A percentile compares a stretch with the other conserved stretches of the same genome.
These are phyloP conservation scores for Pseudognaphalium luteoalbum DNA, from an alignment of 129 eudicot species.

Conservation along the genomic window DNA sequence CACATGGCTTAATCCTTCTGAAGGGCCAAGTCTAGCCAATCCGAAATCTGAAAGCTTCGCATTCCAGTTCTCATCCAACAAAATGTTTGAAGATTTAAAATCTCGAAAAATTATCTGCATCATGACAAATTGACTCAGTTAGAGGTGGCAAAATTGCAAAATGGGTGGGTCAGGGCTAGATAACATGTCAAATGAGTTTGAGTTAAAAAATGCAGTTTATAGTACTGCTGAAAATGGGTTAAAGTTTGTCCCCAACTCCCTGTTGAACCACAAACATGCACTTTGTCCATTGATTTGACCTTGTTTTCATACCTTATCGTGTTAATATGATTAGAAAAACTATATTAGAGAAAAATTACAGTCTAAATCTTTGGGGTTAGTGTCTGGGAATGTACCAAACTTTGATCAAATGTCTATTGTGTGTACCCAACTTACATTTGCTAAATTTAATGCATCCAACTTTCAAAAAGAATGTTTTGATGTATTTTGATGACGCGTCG, in stretches of 20 bases:
- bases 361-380: background rate
- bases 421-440: too few relatives aligned
- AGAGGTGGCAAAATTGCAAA: background rate
- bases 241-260: too few relatives aligned
- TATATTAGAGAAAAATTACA: background rate
- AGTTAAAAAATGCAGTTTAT: background rate
- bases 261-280: background rate
- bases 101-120: constrained; percentile 77
- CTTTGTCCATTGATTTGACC: background rate
- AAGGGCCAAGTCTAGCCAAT: constrained; percentile 75
- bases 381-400: too few relatives aligned
- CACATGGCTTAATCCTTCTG: constrained; percentile 76
- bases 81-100: constrained; percentile 80
- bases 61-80: constrained; percentile 72
- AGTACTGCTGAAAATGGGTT: background rate
- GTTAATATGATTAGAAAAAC: background rate
- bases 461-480: too few relatives aligned
- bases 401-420: too few relatives aligned
- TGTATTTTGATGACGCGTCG: too few relatives aligned
- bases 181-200: background rate
- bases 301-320: background rate
- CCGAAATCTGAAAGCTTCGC: constrained; percentile 91
- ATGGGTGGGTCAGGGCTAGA: background rate
- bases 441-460: too few relatives aligned
- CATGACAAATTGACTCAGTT: constrained; percentile 1